Evolutionary conservation across 73 alveolate genomes (phyloP), one percentile per base, ranked within the genome.

Genomic region (Tetrahymena thermophila): DNA sequence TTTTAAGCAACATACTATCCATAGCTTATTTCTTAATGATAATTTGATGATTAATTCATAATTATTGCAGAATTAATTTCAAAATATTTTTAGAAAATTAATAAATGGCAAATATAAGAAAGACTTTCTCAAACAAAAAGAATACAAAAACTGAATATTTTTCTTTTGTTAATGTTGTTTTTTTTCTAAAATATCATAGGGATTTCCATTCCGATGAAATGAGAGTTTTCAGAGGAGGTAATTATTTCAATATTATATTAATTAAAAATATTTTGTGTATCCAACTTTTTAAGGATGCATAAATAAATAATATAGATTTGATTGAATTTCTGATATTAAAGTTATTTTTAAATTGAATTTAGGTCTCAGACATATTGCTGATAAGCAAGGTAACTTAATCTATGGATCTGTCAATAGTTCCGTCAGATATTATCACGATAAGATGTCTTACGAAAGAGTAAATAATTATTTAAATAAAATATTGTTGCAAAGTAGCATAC

Each of bases 401-500:
- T 89, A 85, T 38, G 94, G 94, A 43, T 43, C 95, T 31, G 94
- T 85, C 85, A 95, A 89, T 35, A 95, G 85, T 35, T 89, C 94
- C 31, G 84, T 85, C 94, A 95, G 89, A 71, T 71, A 89, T 44
- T 95, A 89, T 43, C 97, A 95, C 94, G 97, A 95, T 57, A 95
- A 89, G 94, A 84, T 95, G 83, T 85, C 83, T 95, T 95, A 95
- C 84, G 95, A 95, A n/a, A 95, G 97, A 95, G 97, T 95, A 95
- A 85, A 34, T 43, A 34, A 16, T 89, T 14, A 17, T 21, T 89
- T 19, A 35, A 50, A 50, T 50, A 19, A 50, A 50, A 15, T 37
- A 40, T 7, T 40, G 10, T 40, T 4, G 44, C 7, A 44, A 19
- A 50, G 83, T 28, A 50, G 83, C 1, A 19, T 50, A 19, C 0